Base-by-base conservation (phyloP, 2,329 filamentous ascomycete genomes). In the Coniochaeta sp. region DNA sequence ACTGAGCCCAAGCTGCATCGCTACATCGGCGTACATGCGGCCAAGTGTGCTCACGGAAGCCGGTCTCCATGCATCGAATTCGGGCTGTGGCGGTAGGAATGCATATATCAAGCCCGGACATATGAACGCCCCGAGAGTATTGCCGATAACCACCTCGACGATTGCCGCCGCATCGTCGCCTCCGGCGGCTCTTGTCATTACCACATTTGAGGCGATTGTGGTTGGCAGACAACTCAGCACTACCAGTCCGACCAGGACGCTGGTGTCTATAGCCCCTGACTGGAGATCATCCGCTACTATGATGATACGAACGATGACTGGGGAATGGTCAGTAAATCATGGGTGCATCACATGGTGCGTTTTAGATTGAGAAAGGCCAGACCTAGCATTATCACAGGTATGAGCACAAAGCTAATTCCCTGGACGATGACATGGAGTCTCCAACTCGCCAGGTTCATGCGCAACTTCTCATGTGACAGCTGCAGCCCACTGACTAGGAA, bases 401-500 rank as follows among this genome's bases (percentile, higher is more conserved):
- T 84, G 26, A 90, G 72, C 2, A 89, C 73, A 68, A 89, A 90
- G 60, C 84, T 88, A 63, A 85, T 84, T 1, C 81, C 78, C 68
- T 91, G 89, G 1, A 89, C 85, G 28, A 89, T 77, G 11, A 86
- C 67, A 67, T 91, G 88, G 17, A 90, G 74, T 22, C 86, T 82
- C 86, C 85, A 89, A 61, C 89, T 87, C 60, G 79, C 78, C 61
- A 84, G 78, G 66, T 90, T 88, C 58, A 77, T 73, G 50, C 81
- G 72, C 11, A 90, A 75, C 65, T 89, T 84, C 36, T 79, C 76
- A 0, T 83, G 84, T 8, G 86, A 80, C 19, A 91, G 81, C 58
- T 88, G 89, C 66, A 89, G 79, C 3, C 88, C 88, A 60, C 87
- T 89, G 64, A 90, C 79, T 60, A 90, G 76, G 71, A 91, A 91